Conservation (phyloP, 257 asterid genomes). For the Rehmannia glutinosa region DNA sequence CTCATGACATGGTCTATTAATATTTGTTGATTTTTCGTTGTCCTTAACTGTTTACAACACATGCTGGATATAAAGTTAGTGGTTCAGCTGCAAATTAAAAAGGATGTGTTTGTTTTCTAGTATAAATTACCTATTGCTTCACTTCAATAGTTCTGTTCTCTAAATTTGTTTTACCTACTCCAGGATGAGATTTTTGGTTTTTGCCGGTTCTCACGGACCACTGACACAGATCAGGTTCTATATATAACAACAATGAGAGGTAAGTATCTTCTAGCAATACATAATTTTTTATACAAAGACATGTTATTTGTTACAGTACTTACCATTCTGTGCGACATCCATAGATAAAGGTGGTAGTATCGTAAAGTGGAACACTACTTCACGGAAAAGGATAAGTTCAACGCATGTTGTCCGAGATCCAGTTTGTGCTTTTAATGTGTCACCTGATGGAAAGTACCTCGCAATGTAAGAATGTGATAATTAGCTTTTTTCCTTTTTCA, state of each 20-base stretch:
- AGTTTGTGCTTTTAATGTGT: constrained; percentile 78
- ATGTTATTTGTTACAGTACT: constrained; percentile 10
- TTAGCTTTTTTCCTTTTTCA: not conserved
- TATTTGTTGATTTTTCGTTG: not conserved
- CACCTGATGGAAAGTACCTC: constrained; percentile 80
- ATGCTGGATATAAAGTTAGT: not conserved
- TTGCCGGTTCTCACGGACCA: constrained; percentile 68
- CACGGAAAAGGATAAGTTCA: constrained; percentile 75
- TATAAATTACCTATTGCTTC: not conserved
- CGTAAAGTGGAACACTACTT: constrained; percentile 58
- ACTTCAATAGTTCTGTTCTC: not conserved
- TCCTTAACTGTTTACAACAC: not conserved
- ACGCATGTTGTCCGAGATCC: constrained; percentile 54
- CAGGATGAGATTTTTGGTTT: constrained; percentile 80
- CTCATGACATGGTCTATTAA: not conserved
- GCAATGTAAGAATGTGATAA: constrained; percentile 54
- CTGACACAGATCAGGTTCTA: constrained; percentile 56
- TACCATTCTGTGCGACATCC: constrained; percentile 8
- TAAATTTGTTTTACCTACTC: constrained; percentile 12
- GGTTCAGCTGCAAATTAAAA: constrained; percentile 1
- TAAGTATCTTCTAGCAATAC: constrained; percentile 25
- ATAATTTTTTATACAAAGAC: not conserved
- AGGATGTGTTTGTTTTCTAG: constrained; percentile 9
- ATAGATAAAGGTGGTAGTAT: constrained; percentile 61
- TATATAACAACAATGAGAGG: constrained; percentile 64